phyloP scores from a whole-genome alignment of 2,329 filamentous ascomycete genomes.

The Sarocladium brachiariae region DNA sequence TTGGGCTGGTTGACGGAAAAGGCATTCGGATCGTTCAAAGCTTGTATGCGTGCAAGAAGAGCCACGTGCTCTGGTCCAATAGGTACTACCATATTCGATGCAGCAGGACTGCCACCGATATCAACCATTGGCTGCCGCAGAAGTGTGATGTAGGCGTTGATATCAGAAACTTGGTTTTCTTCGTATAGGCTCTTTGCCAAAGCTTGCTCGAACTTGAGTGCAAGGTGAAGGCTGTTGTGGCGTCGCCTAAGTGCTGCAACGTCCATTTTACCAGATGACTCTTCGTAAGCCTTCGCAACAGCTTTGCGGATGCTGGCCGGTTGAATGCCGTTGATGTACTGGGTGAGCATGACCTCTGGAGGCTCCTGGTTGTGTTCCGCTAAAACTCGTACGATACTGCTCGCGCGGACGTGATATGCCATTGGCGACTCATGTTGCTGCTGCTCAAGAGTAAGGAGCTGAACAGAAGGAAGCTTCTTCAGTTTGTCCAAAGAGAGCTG shows the following conservation, averaged over 20 bases:
- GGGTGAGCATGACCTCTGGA: constrained; percentile 22
- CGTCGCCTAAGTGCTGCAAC: constrained; percentile 37
- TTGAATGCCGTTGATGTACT: constrained; percentile 48
- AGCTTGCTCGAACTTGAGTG: constrained; percentile 47
- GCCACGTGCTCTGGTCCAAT: constrained; percentile 24
- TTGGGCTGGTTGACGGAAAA: constrained; percentile 43
- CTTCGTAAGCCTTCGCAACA: constrained; percentile 22
- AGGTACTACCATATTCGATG: constrained; percentile 24
- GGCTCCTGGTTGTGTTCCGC: not conserved
- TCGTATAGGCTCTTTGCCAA: constrained; percentile 42
- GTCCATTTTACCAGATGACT: constrained; percentile 10
- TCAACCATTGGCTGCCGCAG: constrained; percentile 31
- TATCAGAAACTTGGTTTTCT: constrained; percentile 23
- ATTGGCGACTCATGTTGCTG: constrained; percentile 42
- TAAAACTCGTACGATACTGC: constrained; percentile 16
- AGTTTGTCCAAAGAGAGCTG: constrained; percentile 40
- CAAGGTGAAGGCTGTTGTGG: constrained; percentile 52
- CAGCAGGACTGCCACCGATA: not conserved
- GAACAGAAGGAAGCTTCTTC: constrained; percentile 44
- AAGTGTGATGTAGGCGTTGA: constrained; percentile 44
- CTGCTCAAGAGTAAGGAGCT: constrained; percentile 47
- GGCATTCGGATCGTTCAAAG: constrained; percentile 42
- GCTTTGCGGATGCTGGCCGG: constrained; percentile 36
- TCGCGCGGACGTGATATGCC: constrained; percentile 41
- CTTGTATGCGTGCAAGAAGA: constrained; percentile 36